A percentile compares a stretch with the other conserved stretches of the same genome.
Conservation (phyloP, 352 stramenopile genomes). For the Phytophthora hybrid region DNA sequence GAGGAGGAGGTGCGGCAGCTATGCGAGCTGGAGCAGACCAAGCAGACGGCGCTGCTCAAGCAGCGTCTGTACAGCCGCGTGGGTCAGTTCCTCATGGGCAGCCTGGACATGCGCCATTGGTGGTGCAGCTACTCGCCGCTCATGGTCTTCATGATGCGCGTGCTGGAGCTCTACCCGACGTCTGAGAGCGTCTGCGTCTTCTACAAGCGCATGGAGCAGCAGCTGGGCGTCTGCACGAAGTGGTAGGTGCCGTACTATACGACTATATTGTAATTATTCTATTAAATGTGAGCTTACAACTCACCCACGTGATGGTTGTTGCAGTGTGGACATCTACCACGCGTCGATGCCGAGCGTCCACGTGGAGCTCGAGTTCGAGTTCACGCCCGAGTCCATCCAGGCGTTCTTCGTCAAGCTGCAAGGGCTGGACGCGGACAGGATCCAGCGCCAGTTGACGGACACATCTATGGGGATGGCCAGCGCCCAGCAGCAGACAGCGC, state of each 20-base stretch:
- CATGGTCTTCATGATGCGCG: conserved; percentile 91
- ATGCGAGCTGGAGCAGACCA: conserved; percentile 46
- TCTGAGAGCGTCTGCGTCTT: conserved; percentile 79
- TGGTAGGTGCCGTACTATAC: conserved; percentile 50
- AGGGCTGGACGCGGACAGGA: conserved; percentile 72
- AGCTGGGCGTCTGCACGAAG: conserved; percentile 68
- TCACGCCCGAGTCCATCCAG: conserved; percentile 73
- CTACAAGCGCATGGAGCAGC: conserved; percentile 76
- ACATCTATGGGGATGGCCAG: conserved; percentile 32
- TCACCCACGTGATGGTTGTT: neutral
- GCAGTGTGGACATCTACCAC: conserved; percentile 88
- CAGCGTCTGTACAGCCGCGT: conserved; percentile 81
- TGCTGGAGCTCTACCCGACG: conserved; percentile 79
- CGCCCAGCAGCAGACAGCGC: conserved; percentile 38
- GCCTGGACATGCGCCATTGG: conserved; percentile 73
- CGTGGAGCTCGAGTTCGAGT: conserved; percentile 82
- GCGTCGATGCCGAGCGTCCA: conserved; percentile 75
- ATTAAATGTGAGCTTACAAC: neutral
- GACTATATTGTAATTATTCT: too few species aligned
- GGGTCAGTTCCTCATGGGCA: conserved; percentile 80
- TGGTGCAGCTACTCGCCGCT: conserved; percentile 83
- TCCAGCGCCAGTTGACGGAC: conserved; percentile 61
- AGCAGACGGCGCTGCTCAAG: conserved; percentile 56
- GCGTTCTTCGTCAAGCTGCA: conserved; percentile 83
- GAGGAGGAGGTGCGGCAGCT: conserved; percentile 48